A percentile compares a stretch with the other conserved stretches of the same genome.
Evolutionary conservation across 306 rosid genomes (phyloP).

Genomic region (Vigna trinervia): DNA sequence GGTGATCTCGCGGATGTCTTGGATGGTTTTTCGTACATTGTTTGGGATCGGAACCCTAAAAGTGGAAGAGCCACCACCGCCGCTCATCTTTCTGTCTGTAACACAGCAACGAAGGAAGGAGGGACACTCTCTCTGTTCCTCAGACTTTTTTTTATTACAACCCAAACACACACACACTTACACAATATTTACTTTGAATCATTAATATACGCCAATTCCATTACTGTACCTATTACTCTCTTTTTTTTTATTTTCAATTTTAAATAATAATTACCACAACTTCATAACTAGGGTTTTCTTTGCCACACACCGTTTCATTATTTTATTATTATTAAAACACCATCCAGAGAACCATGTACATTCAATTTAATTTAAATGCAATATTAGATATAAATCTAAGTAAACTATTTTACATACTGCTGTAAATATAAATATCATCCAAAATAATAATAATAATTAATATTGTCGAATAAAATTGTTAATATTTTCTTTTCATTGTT

Average conservation of each 20-base stretch:
- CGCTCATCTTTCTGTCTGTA: conserved; percentile 52
- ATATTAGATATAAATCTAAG: too few species aligned
- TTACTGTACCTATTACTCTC: not conserved
- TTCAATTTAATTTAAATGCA: too few species aligned
- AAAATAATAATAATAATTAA: too few species aligned
- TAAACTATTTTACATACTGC: too few species aligned
- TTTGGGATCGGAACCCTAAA: conserved; percentile 79
- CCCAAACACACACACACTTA: not conserved
- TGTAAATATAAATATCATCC: too few species aligned
- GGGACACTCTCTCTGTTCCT: conserved; percentile 34
- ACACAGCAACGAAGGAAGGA: conserved; percentile 31
- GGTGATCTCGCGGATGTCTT: conserved; percentile 79
- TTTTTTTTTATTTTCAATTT: not conserved
- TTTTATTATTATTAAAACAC: too few species aligned
- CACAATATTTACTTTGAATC: not conserved
- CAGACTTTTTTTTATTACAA: conserved; percentile 14
- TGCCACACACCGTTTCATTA: too few species aligned
- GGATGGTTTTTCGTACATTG: conserved; percentile 63
- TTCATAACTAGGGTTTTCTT: not conserved
- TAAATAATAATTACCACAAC: not conserved
- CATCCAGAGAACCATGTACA: too few species aligned
- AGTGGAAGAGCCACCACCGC: conserved; percentile 55
- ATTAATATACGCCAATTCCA: conserved; percentile 21
- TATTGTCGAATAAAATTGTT: too few species aligned
- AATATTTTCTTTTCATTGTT: too few species aligned